Percentiles rank a stretch among this genome's conserved stretches.
phyloP scores from a whole-genome alignment of 805 yeast genomes.

The Zygosaccharomyces pseudorouxii region DNA sequence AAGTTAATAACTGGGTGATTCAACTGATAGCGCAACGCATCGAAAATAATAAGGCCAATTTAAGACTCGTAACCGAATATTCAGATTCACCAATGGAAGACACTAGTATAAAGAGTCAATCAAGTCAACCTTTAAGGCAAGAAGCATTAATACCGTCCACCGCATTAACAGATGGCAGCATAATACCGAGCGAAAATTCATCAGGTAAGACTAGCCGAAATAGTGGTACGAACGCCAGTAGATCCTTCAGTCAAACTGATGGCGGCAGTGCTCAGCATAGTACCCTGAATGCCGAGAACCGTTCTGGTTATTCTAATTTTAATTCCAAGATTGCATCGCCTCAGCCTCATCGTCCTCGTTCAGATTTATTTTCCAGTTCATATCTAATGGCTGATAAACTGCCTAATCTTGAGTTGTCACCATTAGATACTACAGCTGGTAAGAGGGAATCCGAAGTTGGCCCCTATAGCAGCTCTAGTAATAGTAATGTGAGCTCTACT shows the following conservation, averaged over 20 bases:
- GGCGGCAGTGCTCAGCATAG: constrained; percentile 3
- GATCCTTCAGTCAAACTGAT: background rate
- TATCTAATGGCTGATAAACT: constrained; percentile 40
- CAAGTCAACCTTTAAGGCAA: background rate
- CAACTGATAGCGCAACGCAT: constrained; percentile 61
- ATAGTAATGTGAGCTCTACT: constrained; percentile 10
- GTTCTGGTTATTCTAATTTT: background rate
- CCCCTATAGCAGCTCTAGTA: constrained; percentile 6
- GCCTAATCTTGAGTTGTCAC: constrained; percentile 31
- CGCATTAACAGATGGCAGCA: constrained; percentile 1
- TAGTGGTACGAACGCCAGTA: constrained; percentile 1
- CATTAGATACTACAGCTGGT: background rate
- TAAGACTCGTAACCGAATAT: constrained; percentile 1
- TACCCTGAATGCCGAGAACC: background rate
- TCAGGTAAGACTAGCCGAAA: background rate
- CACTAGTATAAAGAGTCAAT: background rate
- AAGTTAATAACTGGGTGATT: constrained; percentile 67
- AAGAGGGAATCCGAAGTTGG: constrained; percentile 6
- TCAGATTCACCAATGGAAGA: background rate
- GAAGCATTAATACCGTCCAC: constrained; percentile 5
- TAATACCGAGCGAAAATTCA: background rate
- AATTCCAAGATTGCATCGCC: constrained; percentile 23
- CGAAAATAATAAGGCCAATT: constrained; percentile 37
- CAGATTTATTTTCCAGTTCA: constrained; percentile 38
- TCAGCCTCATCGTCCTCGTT: constrained; percentile 22